Evolutionary conservation across 176 grass and related monocot species (phyloP).

Genomic region (Poa annua): DNA sequence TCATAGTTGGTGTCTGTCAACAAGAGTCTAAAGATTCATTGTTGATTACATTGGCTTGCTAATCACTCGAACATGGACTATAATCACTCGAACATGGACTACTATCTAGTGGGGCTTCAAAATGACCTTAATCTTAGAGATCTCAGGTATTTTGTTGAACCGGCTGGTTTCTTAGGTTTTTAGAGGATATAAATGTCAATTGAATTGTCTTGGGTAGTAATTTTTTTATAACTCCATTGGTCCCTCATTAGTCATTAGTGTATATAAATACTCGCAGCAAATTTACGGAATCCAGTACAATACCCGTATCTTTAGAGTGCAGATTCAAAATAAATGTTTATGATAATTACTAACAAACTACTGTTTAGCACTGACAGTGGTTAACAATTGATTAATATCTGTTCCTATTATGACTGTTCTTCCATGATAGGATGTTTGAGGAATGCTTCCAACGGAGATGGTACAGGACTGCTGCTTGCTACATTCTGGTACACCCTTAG

Average conservation of each 20-base stretch:
- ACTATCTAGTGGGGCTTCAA: neutral
- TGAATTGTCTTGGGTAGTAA: slow-evolving; percentile 2
- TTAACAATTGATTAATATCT: slow-evolving; percentile 18
- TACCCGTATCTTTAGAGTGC: slow-evolving; percentile 13
- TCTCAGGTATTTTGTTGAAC: slow-evolving; percentile 11
- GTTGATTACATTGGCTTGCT: slow-evolving; percentile 24
- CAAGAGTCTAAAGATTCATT: slow-evolving; percentile 23
- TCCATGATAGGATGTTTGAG: slow-evolving; percentile 90
- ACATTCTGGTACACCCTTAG: slow-evolving; percentile 71
- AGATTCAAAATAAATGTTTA: slow-evolving; percentile 9
- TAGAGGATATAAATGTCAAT: slow-evolving; percentile 9
- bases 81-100: neutral
- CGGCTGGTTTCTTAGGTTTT: neutral
- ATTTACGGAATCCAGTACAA: neutral
- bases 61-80: neutral
- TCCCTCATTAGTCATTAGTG: slow-evolving; percentile 16
- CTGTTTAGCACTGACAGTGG: neutral
- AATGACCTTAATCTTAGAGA: slow-evolving; percentile 7
- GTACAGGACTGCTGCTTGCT: slow-evolving; percentile 99
- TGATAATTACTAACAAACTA: neutral
- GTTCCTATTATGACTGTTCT: slow-evolving; percentile 22
- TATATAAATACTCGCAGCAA: slow-evolving; percentile 7
- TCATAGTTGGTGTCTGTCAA: neutral
- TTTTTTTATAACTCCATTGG: slow-evolving; percentile 10
- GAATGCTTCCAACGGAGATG: slow-evolving; percentile 98